Evolutionary conservation across 345 rosid genomes (phyloP).

Genomic region (Iberis pinnata): DNA sequence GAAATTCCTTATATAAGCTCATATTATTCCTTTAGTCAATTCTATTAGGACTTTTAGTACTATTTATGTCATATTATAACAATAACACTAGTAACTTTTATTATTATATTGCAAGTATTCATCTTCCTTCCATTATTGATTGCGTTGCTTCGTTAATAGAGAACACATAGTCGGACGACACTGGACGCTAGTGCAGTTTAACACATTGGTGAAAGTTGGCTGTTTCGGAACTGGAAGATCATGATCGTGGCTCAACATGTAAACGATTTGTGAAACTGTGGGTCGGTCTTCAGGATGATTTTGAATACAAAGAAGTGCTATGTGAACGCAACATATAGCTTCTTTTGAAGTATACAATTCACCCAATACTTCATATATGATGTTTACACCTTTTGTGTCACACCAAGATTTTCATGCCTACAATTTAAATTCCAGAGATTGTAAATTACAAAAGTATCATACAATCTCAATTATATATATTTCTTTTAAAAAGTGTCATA

Average conservation of each 20-base stretch:
- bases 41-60: no score
- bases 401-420: conserved; percentile 21
- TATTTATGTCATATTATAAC: no score
- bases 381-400: conserved; percentile 1
- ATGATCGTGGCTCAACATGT: conserved; percentile 11
- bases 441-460: neutral
- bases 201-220: conserved; percentile 16
- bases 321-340: conserved; percentile 1
- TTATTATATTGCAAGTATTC: neutral
- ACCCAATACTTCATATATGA: neutral
- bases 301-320: conserved; percentile 21
- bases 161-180: neutral
- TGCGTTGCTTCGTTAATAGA: conserved; percentile 6
- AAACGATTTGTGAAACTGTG: neutral
- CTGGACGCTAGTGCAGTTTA: neutral
- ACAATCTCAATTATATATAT: no score
- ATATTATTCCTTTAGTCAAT: no score
- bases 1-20: no score
- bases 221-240: neutral
- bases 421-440: no score
- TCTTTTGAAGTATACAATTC: conserved; percentile 1
- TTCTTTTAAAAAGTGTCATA: no score
- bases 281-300: conserved; percentile 12
- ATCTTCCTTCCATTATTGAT: conserved; percentile 8
- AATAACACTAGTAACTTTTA: no score